Percentiles rank a stretch among this genome's conserved stretches.
Conservation (phyloP, 2,329 filamentous ascomycete genomes). For the Cladophialophora exuberans region DNA sequence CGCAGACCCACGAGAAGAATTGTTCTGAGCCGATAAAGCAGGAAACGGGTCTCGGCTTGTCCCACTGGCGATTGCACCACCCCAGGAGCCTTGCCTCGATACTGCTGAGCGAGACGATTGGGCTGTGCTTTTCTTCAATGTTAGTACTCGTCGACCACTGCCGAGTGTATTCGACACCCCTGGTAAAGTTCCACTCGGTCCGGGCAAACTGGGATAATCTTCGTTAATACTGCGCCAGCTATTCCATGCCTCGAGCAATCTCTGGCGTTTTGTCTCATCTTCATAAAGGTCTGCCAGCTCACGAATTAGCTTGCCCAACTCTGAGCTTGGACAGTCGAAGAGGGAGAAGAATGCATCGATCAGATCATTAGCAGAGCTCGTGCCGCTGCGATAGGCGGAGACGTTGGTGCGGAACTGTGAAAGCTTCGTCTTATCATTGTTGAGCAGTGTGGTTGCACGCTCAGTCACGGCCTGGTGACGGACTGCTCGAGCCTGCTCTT, state of each 20-base stretch:
- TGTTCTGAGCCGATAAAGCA: conserved; percentile 41
- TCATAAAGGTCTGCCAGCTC: conserved; percentile 94
- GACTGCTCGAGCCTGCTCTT: conserved; percentile 78
- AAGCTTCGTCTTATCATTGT: conserved; percentile 75
- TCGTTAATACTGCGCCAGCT: conserved; percentile 96
- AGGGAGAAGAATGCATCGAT: conserved; percentile 86
- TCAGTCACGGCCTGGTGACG: conserved; percentile 85
- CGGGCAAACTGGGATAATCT: conserved; percentile 87
- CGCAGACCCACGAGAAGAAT: conserved; percentile 31
- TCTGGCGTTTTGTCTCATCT: conserved; percentile 72
- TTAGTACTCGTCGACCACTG: conserved; percentile 66
- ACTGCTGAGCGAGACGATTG: conserved; percentile 67
- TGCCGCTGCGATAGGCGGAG: conserved; percentile 73
- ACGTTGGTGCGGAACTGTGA: conserved; percentile 77
- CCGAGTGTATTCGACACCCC: conserved; percentile 48
- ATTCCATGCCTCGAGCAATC: conserved; percentile 82
- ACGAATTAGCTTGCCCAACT: conserved; percentile 85
- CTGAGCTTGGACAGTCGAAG: conserved; percentile 78
- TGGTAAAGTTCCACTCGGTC: conserved; percentile 69
- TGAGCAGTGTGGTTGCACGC: conserved; percentile 78
- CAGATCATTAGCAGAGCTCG: conserved; percentile 72
- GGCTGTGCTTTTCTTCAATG: conserved; percentile 70
- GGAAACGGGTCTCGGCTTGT: conserved; percentile 51
- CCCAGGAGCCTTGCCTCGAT: conserved; percentile 61
- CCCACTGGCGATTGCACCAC: conserved; percentile 45